Conservation (phyloP, 1,284 basidiomycete genomes). For the Irpex sp. region DNA sequence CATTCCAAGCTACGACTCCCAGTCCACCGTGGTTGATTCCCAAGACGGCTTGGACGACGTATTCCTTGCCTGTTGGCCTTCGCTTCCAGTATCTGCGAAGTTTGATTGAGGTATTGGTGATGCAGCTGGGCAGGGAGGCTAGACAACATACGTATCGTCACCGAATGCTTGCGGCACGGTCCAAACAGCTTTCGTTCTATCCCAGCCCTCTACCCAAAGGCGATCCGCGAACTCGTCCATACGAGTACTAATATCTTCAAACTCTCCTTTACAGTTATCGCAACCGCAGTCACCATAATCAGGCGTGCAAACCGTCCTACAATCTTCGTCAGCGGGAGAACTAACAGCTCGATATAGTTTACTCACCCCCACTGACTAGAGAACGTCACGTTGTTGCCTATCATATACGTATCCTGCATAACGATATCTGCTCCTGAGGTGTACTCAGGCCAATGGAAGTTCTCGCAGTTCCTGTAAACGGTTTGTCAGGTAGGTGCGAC, state of each 20-base stretch:
- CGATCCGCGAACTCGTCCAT: constrained; percentile 61
- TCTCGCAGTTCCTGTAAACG: constrained; percentile 50
- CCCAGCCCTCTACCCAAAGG: constrained; percentile 59
- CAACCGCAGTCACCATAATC: constrained; percentile 72
- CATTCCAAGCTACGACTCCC: constrained; percentile 68
- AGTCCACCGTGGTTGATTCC: constrained; percentile 70
- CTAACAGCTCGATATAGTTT: too few relatives aligned
- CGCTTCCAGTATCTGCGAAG: constrained; percentile 65
- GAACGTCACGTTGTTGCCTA: constrained; percentile 67
- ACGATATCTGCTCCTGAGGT: constrained; percentile 59
- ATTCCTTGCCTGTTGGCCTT: constrained; percentile 65
- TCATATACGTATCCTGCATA: constrained; percentile 54
- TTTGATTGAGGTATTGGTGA: too few relatives aligned
- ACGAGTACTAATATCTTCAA: constrained; percentile 60
- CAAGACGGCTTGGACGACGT: constrained; percentile 58
- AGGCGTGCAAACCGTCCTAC: constrained; percentile 47
- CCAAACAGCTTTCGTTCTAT: constrained; percentile 64
- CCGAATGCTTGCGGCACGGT: constrained; percentile 77
- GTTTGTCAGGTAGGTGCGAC: neutral
- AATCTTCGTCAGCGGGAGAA: too few relatives aligned
- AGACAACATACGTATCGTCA: too few relatives aligned
- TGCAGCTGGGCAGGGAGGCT: too few relatives aligned
- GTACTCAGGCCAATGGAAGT: constrained; percentile 63
- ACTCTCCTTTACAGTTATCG: constrained; percentile 46
- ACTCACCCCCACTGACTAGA: constrained; percentile 43